Percentiles rank a stretch among this genome's conserved stretches.
phyloP scores from a whole-genome alignment of 2,329 filamentous ascomycete species.

The Microdochium bolleyi region DNA sequence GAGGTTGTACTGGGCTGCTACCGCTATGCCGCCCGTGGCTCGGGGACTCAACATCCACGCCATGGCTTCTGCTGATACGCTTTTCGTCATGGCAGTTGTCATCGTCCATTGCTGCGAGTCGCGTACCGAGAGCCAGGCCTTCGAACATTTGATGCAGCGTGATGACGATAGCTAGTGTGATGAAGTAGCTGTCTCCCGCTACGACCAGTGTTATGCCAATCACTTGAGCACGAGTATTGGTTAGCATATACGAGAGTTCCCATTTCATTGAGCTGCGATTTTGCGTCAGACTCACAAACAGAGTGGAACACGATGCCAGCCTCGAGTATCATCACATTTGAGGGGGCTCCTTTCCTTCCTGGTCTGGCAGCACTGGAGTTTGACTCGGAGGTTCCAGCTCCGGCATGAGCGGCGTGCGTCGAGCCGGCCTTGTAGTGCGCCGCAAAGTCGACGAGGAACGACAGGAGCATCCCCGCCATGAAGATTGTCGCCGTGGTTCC shows the following conservation, averaged over 20 bases:
- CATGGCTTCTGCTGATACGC: background rate
- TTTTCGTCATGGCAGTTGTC: background rate
- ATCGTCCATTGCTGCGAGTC: constrained; percentile 51
- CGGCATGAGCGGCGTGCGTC: constrained; percentile 9
- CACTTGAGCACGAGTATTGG: constrained; percentile 31
- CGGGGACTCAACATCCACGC: constrained; percentile 13
- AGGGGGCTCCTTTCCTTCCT: background rate
- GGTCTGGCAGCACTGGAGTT: constrained; percentile 26
- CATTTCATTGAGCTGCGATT: no score
- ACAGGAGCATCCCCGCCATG: constrained; percentile 66
- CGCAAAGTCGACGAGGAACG: constrained; percentile 63
- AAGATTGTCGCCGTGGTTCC: constrained; percentile 61
- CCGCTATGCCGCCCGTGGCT: constrained; percentile 3
- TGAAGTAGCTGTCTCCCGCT: constrained; percentile 45
- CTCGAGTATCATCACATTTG: constrained; percentile 57
- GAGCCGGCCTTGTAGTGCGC: constrained; percentile 48
- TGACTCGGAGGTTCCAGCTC: constrained; percentile 17
- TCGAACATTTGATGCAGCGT: constrained; percentile 76
- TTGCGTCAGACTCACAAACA: constrained; percentile 40
- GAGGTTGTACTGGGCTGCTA: background rate
- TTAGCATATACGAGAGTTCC: no score
- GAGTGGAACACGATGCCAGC: constrained; percentile 71
- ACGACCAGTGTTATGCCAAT: constrained; percentile 59
- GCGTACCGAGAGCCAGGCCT: constrained; percentile 64
- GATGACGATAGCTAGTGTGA: constrained; percentile 57